Percentiles rank a stretch among this genome's conserved stretches.
Evolutionary conservation across 2,329 filamentous ascomycete species (phyloP).

Genomic region (Sporothrix brasiliensis): DNA sequence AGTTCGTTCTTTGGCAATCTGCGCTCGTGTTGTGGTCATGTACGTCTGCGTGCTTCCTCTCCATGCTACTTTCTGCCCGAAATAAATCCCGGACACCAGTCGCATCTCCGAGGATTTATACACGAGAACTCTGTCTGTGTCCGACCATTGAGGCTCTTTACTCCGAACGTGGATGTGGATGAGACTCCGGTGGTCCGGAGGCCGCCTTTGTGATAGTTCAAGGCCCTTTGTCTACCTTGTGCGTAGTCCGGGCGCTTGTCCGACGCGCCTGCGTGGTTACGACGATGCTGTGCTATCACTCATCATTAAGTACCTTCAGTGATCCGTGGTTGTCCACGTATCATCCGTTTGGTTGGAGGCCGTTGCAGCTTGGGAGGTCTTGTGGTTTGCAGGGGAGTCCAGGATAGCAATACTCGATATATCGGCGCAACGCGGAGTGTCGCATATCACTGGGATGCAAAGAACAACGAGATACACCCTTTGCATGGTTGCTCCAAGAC

Average conservation of each 20-base stretch:
- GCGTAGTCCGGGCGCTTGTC: background rate
- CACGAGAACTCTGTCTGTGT: background rate
- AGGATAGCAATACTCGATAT: too few species aligned
- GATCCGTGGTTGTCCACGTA: too few species aligned
- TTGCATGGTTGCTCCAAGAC: background rate
- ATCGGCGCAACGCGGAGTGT: too few species aligned
- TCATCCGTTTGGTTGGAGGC: too few species aligned
- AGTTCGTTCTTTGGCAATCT: background rate
- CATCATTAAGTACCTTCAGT: too few species aligned
- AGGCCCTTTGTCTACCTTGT: background rate
- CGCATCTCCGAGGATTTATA: constrained; percentile 4
- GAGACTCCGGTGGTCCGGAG: constrained; percentile 12
- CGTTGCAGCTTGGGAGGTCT: too few species aligned
- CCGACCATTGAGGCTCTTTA: background rate
- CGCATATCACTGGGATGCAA: too few species aligned
- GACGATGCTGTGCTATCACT: too few species aligned
- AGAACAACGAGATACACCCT: too few species aligned
- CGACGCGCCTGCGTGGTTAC: background rate
- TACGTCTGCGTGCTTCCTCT: background rate
- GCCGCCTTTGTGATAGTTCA: background rate
- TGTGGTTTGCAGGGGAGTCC: too few species aligned
- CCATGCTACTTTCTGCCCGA: background rate
- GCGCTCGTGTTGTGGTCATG: background rate
- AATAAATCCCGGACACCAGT: background rate
- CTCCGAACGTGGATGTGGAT: background rate